These are phyloP conservation scores for Fraxinus sp. DNA, from an alignment of 305 asterid genomes.

Conservation along the genomic window DNA sequence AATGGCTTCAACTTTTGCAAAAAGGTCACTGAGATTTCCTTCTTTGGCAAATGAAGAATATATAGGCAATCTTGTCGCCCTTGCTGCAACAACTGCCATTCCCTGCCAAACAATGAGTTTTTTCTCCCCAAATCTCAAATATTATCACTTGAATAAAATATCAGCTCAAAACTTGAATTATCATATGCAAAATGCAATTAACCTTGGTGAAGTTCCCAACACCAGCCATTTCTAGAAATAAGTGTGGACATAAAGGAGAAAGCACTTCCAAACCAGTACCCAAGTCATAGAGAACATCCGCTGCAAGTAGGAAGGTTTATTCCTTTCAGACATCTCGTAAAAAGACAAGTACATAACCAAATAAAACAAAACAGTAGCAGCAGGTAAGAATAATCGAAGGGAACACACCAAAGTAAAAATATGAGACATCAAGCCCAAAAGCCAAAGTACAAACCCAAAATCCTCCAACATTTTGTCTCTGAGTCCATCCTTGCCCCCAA, in stretches of 20 bases:
- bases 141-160: slow-evolving; percentile 6
- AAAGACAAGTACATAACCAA: slow-evolving; percentile 2
- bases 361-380: neutral
- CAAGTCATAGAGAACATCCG: slow-evolving; percentile 86
- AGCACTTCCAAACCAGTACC: slow-evolving; percentile 89
- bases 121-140: slow-evolving; percentile 5
- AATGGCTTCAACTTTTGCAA: slow-evolving; percentile 95
- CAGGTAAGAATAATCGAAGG: neutral
- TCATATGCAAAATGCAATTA: slow-evolving; percentile 23
- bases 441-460: slow-evolving; percentile 32
- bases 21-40: slow-evolving; percentile 96
- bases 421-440: slow-evolving; percentile 30
- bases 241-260: slow-evolving; percentile 92
- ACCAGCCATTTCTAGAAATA: slow-evolving; percentile 96
- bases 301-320: slow-evolving; percentile 48
- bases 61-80: slow-evolving; percentile 93
- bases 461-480: slow-evolving; percentile 92
- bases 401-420: neutral
- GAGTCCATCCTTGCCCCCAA: slow-evolving; percentile 99
- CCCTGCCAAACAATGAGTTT: slow-evolving; percentile 54
- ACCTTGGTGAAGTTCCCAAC: slow-evolving; percentile 97
- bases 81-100: slow-evolving; percentile 98
- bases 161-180: neutral
- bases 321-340: slow-evolving; percentile 16
- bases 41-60: slow-evolving; percentile 95